phyloP scores from a whole-genome alignment of 805 yeast species.

The Clavispora carvajalis region DNA sequence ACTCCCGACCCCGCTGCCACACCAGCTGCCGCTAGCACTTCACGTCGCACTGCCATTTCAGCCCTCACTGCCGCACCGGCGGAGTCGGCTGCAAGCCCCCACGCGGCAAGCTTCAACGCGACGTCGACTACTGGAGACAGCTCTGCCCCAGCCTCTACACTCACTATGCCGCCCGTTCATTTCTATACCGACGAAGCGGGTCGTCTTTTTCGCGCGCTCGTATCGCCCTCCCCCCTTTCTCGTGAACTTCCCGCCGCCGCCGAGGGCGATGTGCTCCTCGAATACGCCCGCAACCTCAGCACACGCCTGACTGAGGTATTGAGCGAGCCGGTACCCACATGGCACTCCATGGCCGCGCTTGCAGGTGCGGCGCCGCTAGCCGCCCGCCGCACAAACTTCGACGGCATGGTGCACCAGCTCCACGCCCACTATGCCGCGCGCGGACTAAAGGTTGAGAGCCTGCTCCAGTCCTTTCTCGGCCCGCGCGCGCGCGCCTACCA shows the following conservation, averaged over 20 bases:
- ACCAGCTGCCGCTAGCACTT: too few species aligned
- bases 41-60: too few species aligned
- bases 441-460: not conserved
- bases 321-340: too few species aligned
- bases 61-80: too few species aligned
- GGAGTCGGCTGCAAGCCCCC: too few species aligned
- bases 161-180: not conserved
- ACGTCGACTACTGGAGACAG: too few species aligned
- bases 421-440: slow-evolving; percentile 3
- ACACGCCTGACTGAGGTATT: slow-evolving; percentile 32
- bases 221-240: slow-evolving; percentile 26
- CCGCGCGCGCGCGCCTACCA: not conserved
- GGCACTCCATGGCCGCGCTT: slow-evolving; percentile 13
- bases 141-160: too few species aligned
- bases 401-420: slow-evolving; percentile 33
- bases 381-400: slow-evolving; percentile 28
- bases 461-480: not conserved
- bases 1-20: too few species aligned
- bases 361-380: slow-evolving; percentile 19
- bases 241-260: slow-evolving; percentile 30
- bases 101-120: too few species aligned
- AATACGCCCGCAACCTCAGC: slow-evolving; percentile 23
- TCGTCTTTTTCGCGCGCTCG: slow-evolving; percentile 18
- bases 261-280: slow-evolving; percentile 26
- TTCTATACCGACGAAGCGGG: slow-evolving; percentile 6